Evolutionary conservation across 345 rosid genomes (phyloP).

Genomic region (Syzygium aqueum): DNA sequence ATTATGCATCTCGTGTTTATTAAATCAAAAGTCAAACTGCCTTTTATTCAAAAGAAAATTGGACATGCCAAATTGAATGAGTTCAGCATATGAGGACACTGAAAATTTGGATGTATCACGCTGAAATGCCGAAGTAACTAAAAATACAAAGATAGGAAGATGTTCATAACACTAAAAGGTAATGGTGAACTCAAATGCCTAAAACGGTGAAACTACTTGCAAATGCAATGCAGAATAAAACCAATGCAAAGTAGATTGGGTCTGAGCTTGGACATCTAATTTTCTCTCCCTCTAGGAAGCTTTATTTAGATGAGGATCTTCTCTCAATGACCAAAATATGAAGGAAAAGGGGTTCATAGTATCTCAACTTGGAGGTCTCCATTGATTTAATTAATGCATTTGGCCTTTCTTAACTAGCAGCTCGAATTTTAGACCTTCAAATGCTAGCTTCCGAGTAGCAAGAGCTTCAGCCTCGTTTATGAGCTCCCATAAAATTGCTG

Average conservation of each 20-base stretch:
- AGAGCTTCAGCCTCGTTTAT: constrained; percentile 76
- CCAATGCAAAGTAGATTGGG: background rate
- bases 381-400: no score
- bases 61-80: background rate
- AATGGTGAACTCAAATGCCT: background rate
- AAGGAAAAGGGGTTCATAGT: background rate
- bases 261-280: background rate
- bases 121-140: no score
- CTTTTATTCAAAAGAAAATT: background rate
- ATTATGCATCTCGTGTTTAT: background rate
- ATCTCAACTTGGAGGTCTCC: background rate
- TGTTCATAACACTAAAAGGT: background rate
- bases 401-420: background rate
- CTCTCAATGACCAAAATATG: background rate
- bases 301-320: background rate
- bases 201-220: background rate
- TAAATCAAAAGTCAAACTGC: background rate
- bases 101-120: background rate
- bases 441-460: constrained; percentile 72
- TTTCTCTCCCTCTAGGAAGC: background rate
- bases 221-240: background rate
- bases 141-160: background rate
- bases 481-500: constrained; percentile 75
- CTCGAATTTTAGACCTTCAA: constrained; percentile 44
- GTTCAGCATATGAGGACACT: background rate